Evolutionary conservation across 2,329 filamentous ascomycete genomes (phyloP).

Genomic region (Orbilia javanica): DNA sequence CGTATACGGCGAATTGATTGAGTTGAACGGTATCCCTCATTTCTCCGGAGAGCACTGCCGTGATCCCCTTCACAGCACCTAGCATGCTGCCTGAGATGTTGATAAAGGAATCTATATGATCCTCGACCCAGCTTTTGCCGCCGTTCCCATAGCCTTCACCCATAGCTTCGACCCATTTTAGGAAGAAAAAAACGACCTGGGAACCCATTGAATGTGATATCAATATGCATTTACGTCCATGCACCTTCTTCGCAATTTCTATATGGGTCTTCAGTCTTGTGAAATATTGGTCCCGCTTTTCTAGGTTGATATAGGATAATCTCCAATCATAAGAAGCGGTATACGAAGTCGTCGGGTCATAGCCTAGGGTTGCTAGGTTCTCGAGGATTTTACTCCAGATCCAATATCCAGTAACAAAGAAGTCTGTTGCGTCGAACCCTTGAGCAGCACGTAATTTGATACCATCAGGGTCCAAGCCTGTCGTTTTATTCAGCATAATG

Average conservation of each 20-base stretch:
- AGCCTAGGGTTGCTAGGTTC: slow-evolving; percentile 94
- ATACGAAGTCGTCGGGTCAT: slow-evolving; percentile 83
- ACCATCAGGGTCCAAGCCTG: slow-evolving; percentile 88
- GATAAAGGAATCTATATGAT: slow-evolving; percentile 92
- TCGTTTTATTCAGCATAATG: slow-evolving; percentile 94
- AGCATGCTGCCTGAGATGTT: slow-evolving; percentile 98
- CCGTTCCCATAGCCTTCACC: slow-evolving; percentile 79
- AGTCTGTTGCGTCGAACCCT: slow-evolving; percentile 75
- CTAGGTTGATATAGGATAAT: slow-evolving; percentile 87
- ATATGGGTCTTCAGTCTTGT: slow-evolving; percentile 90
- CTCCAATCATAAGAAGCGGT: slow-evolving; percentile 90
- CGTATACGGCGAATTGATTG: slow-evolving; percentile 88
- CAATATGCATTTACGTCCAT: slow-evolving; percentile 83
- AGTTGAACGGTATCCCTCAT: slow-evolving; percentile 84
- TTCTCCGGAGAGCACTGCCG: slow-evolving; percentile 91
- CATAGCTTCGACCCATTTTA: slow-evolving; percentile 79
- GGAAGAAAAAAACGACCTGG: slow-evolving; percentile 88
- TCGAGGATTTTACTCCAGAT: slow-evolving; percentile 88
- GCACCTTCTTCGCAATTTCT: slow-evolving; percentile 81
- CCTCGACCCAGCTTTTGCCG: slow-evolving; percentile 89
- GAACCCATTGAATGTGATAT: slow-evolving; percentile 98
- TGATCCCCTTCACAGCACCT: slow-evolving; percentile 88
- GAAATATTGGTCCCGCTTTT: slow-evolving; percentile 92
- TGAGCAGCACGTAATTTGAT: slow-evolving; percentile 82
- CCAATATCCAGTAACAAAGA: slow-evolving; percentile 93